Conservation (phyloP, 2,329 filamentous ascomycete genomes). For the Graphium sp. region DNA sequence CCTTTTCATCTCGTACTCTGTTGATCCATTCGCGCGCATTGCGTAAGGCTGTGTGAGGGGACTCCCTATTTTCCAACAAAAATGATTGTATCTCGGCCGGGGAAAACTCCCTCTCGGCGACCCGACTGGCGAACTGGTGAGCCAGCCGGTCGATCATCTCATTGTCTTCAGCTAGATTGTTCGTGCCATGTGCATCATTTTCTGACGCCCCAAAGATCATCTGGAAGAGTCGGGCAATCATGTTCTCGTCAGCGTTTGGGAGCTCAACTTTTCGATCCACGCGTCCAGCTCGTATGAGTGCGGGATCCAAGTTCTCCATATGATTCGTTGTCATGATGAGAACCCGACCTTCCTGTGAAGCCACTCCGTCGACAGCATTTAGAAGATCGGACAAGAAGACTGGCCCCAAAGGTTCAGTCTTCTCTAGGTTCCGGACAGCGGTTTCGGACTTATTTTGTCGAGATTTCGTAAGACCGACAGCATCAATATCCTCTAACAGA, state of each 20-base stretch:
- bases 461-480: constrained; percentile 49
- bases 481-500: constrained; percentile 62
- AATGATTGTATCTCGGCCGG: constrained; percentile 47
- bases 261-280: constrained; percentile 44
- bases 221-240: too few relatives aligned
- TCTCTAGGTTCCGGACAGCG: constrained; percentile 14
- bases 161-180: too few relatives aligned
- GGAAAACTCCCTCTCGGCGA: constrained; percentile 38
- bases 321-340: constrained; percentile 53
- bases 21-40: too few relatives aligned
- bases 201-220: too few relatives aligned
- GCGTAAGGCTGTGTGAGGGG: too few relatives aligned
- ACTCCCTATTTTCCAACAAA: too few relatives aligned
- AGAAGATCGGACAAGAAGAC: constrained; percentile 62
- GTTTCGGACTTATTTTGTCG: constrained; percentile 17
- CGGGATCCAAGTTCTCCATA: constrained; percentile 41
- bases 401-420: constrained; percentile 66
- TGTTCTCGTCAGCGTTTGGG: too few relatives aligned
- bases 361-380: constrained; percentile 65
- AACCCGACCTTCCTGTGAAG: constrained; percentile 44
- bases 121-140: constrained; percentile 30
- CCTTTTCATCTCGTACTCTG: too few relatives aligned
- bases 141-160: too few relatives aligned
- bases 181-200: too few relatives aligned
- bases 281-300: constrained; percentile 44